Base-by-base conservation (phyloP, 371 early-diverging fungal species). In the Syncephalastrum sp. region DNA sequence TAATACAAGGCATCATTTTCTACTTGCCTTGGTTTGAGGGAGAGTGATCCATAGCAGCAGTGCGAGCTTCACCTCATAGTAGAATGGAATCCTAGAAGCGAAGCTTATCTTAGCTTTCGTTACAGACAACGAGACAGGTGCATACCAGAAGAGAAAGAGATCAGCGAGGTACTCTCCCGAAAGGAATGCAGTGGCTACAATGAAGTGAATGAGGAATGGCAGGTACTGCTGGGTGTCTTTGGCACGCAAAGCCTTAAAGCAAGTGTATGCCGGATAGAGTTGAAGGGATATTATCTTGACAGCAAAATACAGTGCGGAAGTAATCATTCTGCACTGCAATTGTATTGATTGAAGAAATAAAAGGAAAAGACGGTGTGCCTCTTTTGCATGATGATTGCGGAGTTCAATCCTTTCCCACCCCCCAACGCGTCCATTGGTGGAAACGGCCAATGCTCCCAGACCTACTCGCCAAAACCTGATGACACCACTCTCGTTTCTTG, bases 171-270 rank as follows among this genome's bases (percentile, higher is more conserved):
- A 70, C 42, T 78, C 79, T 13, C 57, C 48, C 13, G 70, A 57
- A 6, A 78, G 64, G 53, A 65, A 78, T 19, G 62, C 45, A 21
- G 71, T 67, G 17, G 69, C 64, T 12, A 72, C 70, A n/a, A 78
- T 51, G 75, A 75, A 78, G 45, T 72, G 75, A n/a, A 64, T 72
- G 41, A 78, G 57, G n/a, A 75, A 60, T 42, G 75, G 67, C n/a
- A 55, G 42, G 52, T 64, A 73, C 47, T 74, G 69, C 14, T 54
- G 29, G 16, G 59, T 63, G 47, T 78, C 63, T 29, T 71, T 57
- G 25, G 44, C 50, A 45, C 73, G 72, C 17, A 78, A 58, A 1
- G 73, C 75, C 42, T 78, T 78, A 56, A 64, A 78, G 47, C 68
- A 64, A 5, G 67, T 65, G 53, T 74, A 78, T 13, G 74, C 73